Evolutionary conservation across 176 grass and related monocot species (phyloP).

Genomic region (Aegilops tauschii): DNA sequence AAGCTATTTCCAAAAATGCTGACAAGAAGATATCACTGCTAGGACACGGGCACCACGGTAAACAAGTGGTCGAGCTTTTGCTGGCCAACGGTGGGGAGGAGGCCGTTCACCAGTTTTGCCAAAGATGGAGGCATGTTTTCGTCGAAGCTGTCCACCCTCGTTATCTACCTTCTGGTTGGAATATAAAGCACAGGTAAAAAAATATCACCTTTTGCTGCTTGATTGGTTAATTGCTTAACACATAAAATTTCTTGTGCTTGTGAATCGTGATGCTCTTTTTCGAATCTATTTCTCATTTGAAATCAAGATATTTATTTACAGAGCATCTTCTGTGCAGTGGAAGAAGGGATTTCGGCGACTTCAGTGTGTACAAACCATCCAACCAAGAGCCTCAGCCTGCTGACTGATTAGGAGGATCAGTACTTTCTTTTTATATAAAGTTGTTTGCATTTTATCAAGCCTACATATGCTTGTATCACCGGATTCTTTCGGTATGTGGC

Average conservation of each 20-base stretch:
- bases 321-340: slow-evolving; percentile 47
- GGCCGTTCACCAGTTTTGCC: slow-evolving; percentile 68
- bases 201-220: not conserved
- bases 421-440: not conserved
- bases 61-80: slow-evolving; percentile 83
- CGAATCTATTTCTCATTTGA: slow-evolving; percentile 14
- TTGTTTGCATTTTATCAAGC: slow-evolving; percentile 1
- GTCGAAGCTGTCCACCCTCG: slow-evolving; percentile 77
- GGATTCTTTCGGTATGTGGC: not conserved
- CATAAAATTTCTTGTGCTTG: not conserved
- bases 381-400: slow-evolving; percentile 32
- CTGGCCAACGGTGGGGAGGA: slow-evolving; percentile 58
- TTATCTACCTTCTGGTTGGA: slow-evolving; percentile 83
- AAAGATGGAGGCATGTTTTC: slow-evolving; percentile 87
- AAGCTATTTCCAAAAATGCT: slow-evolving; percentile 32
- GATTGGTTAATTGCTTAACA: not conserved
- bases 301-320: slow-evolving; percentile 9
- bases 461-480: not conserved
- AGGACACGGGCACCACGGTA: slow-evolving; percentile 84
- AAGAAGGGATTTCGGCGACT: slow-evolving; percentile 78
- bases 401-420: slow-evolving; percentile 20
- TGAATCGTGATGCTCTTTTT: not conserved
- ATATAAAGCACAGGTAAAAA: slow-evolving; percentile 86
- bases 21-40: slow-evolving; percentile 70
- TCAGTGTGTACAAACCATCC: slow-evolving; percentile 77